Evolutionary conservation across 176 grass and related monocot genomes (phyloP).

Genomic region (Cenchrus purpureus): DNA sequence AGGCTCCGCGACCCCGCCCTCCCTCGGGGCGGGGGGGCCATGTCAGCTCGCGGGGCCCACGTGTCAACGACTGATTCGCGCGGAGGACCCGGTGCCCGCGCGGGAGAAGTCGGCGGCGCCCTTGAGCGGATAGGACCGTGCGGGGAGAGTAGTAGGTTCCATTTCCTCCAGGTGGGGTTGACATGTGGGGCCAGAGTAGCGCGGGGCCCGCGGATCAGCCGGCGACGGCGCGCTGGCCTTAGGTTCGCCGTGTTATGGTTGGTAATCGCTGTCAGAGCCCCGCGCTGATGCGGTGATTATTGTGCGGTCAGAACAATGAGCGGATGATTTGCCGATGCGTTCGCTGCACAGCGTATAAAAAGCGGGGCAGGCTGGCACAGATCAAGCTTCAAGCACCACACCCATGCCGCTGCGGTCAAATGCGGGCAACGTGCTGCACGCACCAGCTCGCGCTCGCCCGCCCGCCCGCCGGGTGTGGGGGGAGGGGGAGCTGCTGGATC

Average conservation of each 20-base stretch:
- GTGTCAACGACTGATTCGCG: neutral
- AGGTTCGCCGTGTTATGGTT: neutral
- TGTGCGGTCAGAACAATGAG: slow-evolving; percentile 33
- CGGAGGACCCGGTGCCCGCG: neutral
- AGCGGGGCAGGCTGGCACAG: slow-evolving; percentile 37
- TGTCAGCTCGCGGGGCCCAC: neutral
- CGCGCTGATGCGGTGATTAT: neutral
- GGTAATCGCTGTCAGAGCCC: slow-evolving; percentile 7
- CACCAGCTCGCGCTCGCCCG: neutral
- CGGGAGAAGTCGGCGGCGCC: neutral
- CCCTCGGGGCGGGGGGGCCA: neutral
- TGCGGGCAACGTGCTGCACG: slow-evolving; percentile 41
- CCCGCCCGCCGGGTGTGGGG: neutral
- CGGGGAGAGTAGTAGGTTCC: neutral
- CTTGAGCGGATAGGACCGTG: neutral
- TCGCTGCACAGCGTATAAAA: neutral
- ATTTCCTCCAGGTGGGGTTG: neutral
- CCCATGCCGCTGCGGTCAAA: slow-evolving; percentile 45
- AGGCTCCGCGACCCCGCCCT: slow-evolving; percentile 24
- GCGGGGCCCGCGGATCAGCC: neutral
- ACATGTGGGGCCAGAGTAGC: neutral
- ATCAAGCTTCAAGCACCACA: neutral
- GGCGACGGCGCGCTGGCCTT: neutral
- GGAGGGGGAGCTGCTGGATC: slow-evolving; percentile 20
- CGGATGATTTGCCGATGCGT: slow-evolving; percentile 24